Percentiles rank a stretch among this genome's conserved stretches.
Conservation (phyloP, 768 basidiomycete species). For the Amanita brunnescens region DNA sequence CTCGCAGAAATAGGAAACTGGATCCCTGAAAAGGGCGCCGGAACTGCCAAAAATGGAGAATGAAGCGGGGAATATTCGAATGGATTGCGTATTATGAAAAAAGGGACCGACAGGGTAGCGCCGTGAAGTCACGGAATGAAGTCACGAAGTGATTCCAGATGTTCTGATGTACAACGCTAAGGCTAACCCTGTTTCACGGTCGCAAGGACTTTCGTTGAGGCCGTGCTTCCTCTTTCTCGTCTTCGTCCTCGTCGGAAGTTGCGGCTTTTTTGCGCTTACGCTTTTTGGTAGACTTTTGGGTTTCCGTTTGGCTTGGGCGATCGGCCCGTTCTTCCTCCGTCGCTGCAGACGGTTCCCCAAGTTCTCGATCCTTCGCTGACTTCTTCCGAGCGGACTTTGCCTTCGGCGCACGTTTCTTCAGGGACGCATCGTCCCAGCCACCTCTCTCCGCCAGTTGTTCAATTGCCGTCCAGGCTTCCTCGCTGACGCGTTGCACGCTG, state of each 20-base stretch:
- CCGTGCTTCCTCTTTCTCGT: background rate
- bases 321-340: background rate
- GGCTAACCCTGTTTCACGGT: background rate
- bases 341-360: background rate
- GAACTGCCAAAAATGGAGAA: too few species aligned
- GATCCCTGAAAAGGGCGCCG: too few species aligned
- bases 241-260: background rate
- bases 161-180: background rate
- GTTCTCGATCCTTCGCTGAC: background rate
- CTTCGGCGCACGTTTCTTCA: background rate
- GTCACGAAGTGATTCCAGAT: background rate
- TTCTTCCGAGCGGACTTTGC: background rate
- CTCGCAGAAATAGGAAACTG: too few species aligned
- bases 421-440: slow-evolving; percentile 52
- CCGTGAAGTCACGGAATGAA: background rate
- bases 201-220: background rate
- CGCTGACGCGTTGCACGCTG: slow-evolving; percentile 76
- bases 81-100: too few species aligned
- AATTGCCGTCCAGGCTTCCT: slow-evolving; percentile 58
- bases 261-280: slow-evolving; percentile 1
- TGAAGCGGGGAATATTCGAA: too few species aligned
- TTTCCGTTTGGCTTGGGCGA: background rate
- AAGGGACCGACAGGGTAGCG: too few species aligned
- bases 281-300: background rate
- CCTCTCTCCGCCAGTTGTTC: slow-evolving; percentile 55